phyloP scores from a whole-genome alignment of 2,329 filamentous ascomycete species.

The Ilyonectria destructans region DNA sequence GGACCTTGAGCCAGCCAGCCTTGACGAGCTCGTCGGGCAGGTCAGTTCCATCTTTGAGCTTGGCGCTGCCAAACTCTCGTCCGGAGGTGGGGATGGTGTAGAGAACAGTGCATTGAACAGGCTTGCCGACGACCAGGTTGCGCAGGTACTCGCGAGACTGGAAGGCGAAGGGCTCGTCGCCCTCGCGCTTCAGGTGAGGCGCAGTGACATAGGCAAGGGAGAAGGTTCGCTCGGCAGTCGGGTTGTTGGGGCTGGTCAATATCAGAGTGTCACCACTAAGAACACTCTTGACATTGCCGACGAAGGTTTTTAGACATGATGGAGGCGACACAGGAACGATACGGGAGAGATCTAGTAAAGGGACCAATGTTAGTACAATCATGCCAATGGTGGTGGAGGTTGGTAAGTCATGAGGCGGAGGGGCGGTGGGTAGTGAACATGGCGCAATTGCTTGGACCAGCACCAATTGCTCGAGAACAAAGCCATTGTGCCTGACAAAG shows the following conservation, averaged over 20 bases:
- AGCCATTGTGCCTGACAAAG: background rate
- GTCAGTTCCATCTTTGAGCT: conserved; percentile 81
- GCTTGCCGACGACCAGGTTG: conserved; percentile 87
- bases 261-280: conserved; percentile 94
- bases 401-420: background rate
- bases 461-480: background rate
- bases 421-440: background rate
- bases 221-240: conserved; percentile 86
- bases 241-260: conserved; percentile 85
- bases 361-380: conserved; percentile 37
- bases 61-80: conserved; percentile 89
- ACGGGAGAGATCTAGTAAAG: conserved; percentile 39
- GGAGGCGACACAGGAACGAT: conserved; percentile 44
- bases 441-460: background rate
- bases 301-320: conserved; percentile 69
- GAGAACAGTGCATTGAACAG: conserved; percentile 86
- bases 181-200: conserved; percentile 88
- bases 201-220: conserved; percentile 94
- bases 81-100: conserved; percentile 90
- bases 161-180: conserved; percentile 93
- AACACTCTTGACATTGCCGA: conserved; percentile 91
- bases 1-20: conserved; percentile 92
- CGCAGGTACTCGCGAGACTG: conserved; percentile 95
- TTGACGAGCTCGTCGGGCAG: conserved; percentile 88
- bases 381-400: conserved; percentile 3